Conservation (phyloP, 192 early-diverging fungal species). For the Coemansia sp. region DNA sequence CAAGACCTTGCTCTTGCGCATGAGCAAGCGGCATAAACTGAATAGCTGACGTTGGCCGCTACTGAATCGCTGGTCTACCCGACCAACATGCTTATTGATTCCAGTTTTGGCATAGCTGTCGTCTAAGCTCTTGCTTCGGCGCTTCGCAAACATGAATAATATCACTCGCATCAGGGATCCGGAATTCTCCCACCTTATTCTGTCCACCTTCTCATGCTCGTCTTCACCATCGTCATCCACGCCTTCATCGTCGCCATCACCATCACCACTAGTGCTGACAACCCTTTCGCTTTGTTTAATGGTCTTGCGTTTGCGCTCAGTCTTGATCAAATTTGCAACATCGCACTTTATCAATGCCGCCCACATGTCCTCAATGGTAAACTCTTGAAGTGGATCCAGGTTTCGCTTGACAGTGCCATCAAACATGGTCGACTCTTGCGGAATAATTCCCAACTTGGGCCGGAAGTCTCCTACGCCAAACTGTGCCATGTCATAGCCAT, state of each 20-base stretch:
- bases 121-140: constrained; percentile 10
- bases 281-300: not conserved
- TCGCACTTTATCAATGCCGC: constrained; percentile 48
- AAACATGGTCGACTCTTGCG: constrained; percentile 68
- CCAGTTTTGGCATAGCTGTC: not conserved
- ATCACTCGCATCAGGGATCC: not conserved
- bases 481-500: constrained; percentile 67
- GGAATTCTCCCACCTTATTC: not conserved
- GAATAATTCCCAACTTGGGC: constrained; percentile 61
- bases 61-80: constrained; percentile 42
- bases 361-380: constrained; percentile 66
- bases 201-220: constrained; percentile 56
- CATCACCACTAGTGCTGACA: not conserved
- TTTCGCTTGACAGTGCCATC: constrained; percentile 65
- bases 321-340: not conserved
- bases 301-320: not conserved
- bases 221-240: constrained; percentile 51
- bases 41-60: constrained; percentile 65
- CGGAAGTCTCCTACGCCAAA: constrained; percentile 58
- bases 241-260: constrained; percentile 15
- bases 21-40: constrained; percentile 62
- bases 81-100: not conserved
- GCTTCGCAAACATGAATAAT: not conserved
- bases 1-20: constrained; percentile 58
- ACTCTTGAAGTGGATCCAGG: constrained; percentile 63